Percentiles rank a stretch among this genome's conserved stretches.
These are phyloP conservation scores for Naganishia liquefaciens DNA, from an alignment of 1,284 basidiomycete genomes.

Conservation along the genomic window DNA sequence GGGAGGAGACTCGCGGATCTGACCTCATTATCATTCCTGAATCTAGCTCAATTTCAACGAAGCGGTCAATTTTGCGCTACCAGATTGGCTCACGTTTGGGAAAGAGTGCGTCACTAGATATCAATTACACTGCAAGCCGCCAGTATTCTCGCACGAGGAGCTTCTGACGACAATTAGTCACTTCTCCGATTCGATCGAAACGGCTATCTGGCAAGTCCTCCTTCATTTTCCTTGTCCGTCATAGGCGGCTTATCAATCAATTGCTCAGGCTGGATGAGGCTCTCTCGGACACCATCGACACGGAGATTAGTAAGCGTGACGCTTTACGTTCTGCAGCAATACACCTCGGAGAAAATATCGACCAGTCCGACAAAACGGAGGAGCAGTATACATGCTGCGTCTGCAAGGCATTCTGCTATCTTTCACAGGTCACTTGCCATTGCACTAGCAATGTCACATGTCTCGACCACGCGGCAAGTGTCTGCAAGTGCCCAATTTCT, in stretches of 20 bases:
- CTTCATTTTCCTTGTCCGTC: conserved; percentile 7
- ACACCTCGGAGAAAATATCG: conserved; percentile 67
- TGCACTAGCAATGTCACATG: conserved; percentile 79
- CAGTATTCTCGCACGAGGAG: conserved; percentile 98
- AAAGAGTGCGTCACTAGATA: conserved; percentile 85
- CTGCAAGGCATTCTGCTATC: conserved; percentile 94
- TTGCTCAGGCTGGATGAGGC: conserved; percentile 72
- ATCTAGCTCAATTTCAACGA: conserved; percentile 93
- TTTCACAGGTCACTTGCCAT: conserved; percentile 82
- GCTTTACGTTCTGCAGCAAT: conserved; percentile 57
- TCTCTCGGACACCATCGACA: conserved; percentile 82
- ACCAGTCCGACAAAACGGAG: conserved; percentile 79
- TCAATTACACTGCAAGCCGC: conserved; percentile 82
- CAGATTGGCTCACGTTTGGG: conserved; percentile 89
- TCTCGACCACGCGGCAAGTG: conserved; percentile 74
- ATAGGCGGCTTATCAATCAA: no score
- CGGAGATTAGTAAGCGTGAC: conserved; percentile 72
- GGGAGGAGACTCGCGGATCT: not conserved
- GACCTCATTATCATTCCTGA: conserved; percentile 38
- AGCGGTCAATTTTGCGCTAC: conserved; percentile 97
- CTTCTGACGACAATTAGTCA: conserved; percentile 91
- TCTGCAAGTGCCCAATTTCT: conserved; percentile 68
- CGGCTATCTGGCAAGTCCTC: conserved; percentile 77
- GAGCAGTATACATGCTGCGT: conserved; percentile 91
- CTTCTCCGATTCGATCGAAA: conserved; percentile 88